These are phyloP conservation scores for Bertia moriformis DNA, from an alignment of 2,329 filamentous ascomycete genomes.

Conservation along the genomic window DNA sequence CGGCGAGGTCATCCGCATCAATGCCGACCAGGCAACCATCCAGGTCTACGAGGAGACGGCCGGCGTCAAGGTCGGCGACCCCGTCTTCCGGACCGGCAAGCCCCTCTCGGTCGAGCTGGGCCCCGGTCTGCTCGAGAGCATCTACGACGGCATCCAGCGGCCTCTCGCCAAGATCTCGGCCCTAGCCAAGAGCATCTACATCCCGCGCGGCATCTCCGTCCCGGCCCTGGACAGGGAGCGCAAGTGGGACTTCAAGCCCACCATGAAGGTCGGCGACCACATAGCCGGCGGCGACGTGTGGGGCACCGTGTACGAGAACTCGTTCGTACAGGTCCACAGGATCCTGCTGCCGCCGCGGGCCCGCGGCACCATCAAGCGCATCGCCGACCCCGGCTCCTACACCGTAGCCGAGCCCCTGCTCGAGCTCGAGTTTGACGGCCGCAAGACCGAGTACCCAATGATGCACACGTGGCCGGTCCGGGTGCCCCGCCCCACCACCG, in stretches of 20 bases:
- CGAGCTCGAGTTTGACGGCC: slow-evolving; percentile 92
- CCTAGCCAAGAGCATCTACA: slow-evolving; percentile 79
- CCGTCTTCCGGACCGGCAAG: slow-evolving; percentile 80
- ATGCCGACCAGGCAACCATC: slow-evolving; percentile 85
- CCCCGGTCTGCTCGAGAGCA: slow-evolving; percentile 93
- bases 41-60: slow-evolving; percentile 99
- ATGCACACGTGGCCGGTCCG: slow-evolving; percentile 98
- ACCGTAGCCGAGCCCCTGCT: slow-evolving; percentile 88
- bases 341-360: slow-evolving; percentile 83
- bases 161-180: slow-evolving; percentile 75
- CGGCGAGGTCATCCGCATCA: slow-evolving; percentile 97
- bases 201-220: slow-evolving; percentile 80
- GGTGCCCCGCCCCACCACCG: slow-evolving; percentile 79
- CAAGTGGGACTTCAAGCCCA: slow-evolving; percentile 92
- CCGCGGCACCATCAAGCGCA: slow-evolving; percentile 79
- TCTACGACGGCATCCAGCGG: slow-evolving; percentile 98
- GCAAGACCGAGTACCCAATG: slow-evolving; percentile 89
- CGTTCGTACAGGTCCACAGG: slow-evolving; percentile 81
- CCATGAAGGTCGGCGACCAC: slow-evolving; percentile 88
- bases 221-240: slow-evolving; percentile 78
- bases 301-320: slow-evolving; percentile 91
- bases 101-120: slow-evolving; percentile 94
- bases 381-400: slow-evolving; percentile 79
- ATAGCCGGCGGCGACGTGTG: slow-evolving; percentile 93
- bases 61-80: slow-evolving; percentile 90